Evolutionary conservation across 2,329 filamentous ascomycete genomes (phyloP), one percentile per base, ranked within the genome.

Genomic region (Alternaria longipes): DNA sequence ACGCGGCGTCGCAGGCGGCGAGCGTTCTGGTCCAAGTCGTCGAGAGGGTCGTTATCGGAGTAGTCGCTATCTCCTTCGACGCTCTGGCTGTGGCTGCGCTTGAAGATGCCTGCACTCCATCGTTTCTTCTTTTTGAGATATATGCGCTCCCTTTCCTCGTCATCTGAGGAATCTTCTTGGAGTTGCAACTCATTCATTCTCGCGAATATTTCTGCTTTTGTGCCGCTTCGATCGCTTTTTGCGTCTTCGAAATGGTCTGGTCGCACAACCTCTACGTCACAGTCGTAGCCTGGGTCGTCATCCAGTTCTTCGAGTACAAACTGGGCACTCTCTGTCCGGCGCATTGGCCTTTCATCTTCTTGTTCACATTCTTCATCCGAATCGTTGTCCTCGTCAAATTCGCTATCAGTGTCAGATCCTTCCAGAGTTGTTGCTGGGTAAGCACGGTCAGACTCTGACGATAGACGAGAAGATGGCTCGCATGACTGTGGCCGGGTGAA

Each of bases 81-180:
- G 56, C 79, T 83, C 69, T 82, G 77, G 62, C 79, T 82, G 69
- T 83, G 78, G 46, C 73, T 81, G 45, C 82, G 78, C 67, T 84
- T 84, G 72, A 79, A 81, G 44, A 77, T 71, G 8, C 80, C 77
- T 22, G 74, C 71, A 47, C 80, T 81, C 75, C 79, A 81, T 41
- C 78, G 72, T 61, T 81, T 79, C 64, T 80, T 81, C 62, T 79
- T 80, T 40, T 68, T 70, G 56, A 65, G 59, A 47, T 77, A 75
- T 40, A 67, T 72, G 22, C 71, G 64, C 58, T 45, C 60, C 30
- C 57, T 56, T 57, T 73, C 67, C 47, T 77, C 74, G 47, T 79
- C 72, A 46, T 76, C 72, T 8, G 74, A 72, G n/a, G 72, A 75
- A 14, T 71, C 72, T 60, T 67, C 70, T 20, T 71, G 64, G 56